These are phyloP conservation scores for Ganoderma lucidum DNA, from an alignment of 1,284 basidiomycete genomes.

Conservation along the genomic window DNA sequence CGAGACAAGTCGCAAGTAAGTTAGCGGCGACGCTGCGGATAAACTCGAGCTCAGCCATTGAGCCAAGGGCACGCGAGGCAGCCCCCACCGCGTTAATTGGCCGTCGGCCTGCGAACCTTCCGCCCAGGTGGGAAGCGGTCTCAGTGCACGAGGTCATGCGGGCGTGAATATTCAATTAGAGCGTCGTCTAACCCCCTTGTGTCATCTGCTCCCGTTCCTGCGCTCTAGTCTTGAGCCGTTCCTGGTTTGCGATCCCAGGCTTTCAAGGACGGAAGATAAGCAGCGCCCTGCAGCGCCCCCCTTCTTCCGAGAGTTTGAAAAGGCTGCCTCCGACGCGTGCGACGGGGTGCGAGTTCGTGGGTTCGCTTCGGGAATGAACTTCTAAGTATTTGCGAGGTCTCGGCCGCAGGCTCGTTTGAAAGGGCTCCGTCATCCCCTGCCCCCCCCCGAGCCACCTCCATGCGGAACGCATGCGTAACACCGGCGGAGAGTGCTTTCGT, in stretches of 20 bases:
- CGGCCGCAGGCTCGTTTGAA: not conserved
- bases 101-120: not conserved
- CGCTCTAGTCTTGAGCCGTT: not conserved
- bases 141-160: conserved; percentile 7
- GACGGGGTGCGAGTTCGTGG: not conserved
- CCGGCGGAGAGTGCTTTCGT: not conserved
- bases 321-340: not conserved
- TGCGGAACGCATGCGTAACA: no score
- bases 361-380: not conserved
- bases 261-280: not conserved
- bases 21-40: not conserved
- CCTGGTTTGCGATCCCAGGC: not conserved
- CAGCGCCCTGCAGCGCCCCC: no score
- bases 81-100: not conserved
- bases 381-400: not conserved
- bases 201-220: conserved; percentile 13
- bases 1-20: no score
- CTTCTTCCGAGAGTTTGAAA: conserved; percentile 6
- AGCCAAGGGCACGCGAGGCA: not conserved
- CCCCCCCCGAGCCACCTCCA: not conserved
- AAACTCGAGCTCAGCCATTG: not conserved
- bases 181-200: conserved; percentile 6
- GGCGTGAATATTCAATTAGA: not conserved
- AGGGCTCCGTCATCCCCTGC: not conserved
- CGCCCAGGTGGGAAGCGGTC: not conserved